phyloP scores from a whole-genome alignment of 139 green algal genomes.

The Bryopsis sp. region DNA sequence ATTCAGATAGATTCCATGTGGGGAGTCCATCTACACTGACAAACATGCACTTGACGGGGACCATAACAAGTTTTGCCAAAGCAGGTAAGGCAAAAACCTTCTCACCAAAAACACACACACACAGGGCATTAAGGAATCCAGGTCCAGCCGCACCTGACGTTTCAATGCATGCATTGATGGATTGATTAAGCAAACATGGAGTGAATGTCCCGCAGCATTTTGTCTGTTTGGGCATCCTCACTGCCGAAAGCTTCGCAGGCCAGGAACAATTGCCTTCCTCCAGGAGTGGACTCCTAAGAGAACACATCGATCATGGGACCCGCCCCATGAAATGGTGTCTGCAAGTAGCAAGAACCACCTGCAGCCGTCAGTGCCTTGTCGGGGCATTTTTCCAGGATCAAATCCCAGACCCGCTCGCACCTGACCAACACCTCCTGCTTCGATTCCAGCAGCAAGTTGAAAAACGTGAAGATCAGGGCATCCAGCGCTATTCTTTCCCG shows the following conservation, averaged over 20 bases:
- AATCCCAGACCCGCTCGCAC: slow-evolving; percentile 45
- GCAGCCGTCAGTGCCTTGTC: background rate
- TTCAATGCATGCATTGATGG: slow-evolving; percentile 41
- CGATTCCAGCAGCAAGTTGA: slow-evolving; percentile 68
- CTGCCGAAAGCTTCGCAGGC: slow-evolving; percentile 71
- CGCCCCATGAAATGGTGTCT: slow-evolving; percentile 49
- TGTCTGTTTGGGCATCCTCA: slow-evolving; percentile 39
- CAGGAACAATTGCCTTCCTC: slow-evolving; percentile 53
- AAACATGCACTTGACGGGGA: too few species aligned
- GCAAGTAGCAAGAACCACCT: slow-evolving; percentile 39
- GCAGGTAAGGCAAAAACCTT: too few species aligned
- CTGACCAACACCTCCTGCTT: slow-evolving; percentile 33
- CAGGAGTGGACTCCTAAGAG: slow-evolving; percentile 5
- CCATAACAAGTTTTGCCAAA: too few species aligned
- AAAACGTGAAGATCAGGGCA: slow-evolving; percentile 53
- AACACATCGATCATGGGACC: slow-evolving; percentile 34
- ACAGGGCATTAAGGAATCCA: background rate
- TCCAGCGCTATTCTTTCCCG: slow-evolving; percentile 31
- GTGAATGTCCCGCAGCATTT: slow-evolving; percentile 38
- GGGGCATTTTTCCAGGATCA: slow-evolving; percentile 34
- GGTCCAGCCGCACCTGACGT: slow-evolving; percentile 35
- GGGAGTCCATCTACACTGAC: too few species aligned
- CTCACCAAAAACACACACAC: too few species aligned
- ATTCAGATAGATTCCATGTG: too few species aligned
- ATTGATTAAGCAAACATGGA: slow-evolving; percentile 43